Percentiles rank a stretch among this genome's conserved stretches.
phyloP scores from a whole-genome alignment of 2,329 filamentous ascomycete species.

The Fusarium coffeatum region DNA sequence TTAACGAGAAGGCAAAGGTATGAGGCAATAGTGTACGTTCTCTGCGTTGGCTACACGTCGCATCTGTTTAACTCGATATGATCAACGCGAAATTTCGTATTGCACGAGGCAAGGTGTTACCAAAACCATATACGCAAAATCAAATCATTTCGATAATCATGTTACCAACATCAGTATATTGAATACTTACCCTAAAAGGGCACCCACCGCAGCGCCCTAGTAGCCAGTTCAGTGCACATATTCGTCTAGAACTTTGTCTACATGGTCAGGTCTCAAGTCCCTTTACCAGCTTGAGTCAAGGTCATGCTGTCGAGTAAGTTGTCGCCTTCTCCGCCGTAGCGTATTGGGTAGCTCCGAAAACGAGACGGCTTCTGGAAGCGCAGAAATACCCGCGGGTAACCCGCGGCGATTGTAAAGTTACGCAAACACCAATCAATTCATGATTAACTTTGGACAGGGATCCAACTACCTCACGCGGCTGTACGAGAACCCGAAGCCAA shows the following conservation, averaged over 20 bases:
- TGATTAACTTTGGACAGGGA: constrained; percentile 65
- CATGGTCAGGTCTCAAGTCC: constrained; percentile 87
- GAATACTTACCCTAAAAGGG: constrained; percentile 73
- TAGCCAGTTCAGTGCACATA: constrained; percentile 74
- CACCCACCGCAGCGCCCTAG: constrained; percentile 60
- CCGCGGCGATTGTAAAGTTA: constrained; percentile 64
- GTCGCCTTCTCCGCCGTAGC: constrained; percentile 79
- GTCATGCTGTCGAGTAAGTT: constrained; percentile 52
- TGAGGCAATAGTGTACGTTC: not conserved
- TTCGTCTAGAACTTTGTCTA: constrained; percentile 79
- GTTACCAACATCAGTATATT: not conserved
- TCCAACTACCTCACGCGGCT: constrained; percentile 70
- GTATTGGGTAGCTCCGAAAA: constrained; percentile 67
- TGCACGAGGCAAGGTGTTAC: not conserved
- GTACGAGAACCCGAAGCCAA: constrained; percentile 73
- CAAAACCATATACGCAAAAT: not conserved
- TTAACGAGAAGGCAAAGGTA: not conserved
- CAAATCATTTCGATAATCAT: not conserved
- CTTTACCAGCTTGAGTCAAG: constrained; percentile 73
- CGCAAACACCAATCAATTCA: constrained; percentile 55
- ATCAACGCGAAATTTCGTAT: not conserved
- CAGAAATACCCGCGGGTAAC: constrained; percentile 76
- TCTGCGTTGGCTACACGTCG: not conserved
- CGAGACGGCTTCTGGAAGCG: constrained; percentile 75
- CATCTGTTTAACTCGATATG: not conserved